Evolutionary conservation across 2,329 filamentous ascomycete genomes (phyloP), one percentile per base, ranked within the genome.

Genomic region (Fusarium lateritium): DNA sequence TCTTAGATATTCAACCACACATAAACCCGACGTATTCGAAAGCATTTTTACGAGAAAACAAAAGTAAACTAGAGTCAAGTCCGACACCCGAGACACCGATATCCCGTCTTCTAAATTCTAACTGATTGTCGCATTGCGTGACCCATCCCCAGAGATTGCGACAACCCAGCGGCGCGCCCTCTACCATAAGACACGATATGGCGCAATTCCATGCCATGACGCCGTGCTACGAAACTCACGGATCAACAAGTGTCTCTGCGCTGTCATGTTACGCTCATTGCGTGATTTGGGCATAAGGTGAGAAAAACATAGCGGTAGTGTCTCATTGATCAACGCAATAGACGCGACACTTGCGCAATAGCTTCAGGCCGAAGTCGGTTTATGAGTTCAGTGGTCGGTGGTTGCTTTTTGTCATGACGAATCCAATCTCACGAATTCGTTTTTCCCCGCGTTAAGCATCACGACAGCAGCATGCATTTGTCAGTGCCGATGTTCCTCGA

Each of bases 121-220:
- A 24, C 3, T 61, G 31, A 56, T 56, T 38, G n/a, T 21, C 42
- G 28, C 52, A 71, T 74, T 65, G 73, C 73, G 73, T 75, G 67
- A 75, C 70, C 28, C 19, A 38, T 49, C 73, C 73, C 73, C 6
- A 51, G 73, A 26, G 28, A 75, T 75, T 62, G 69, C 73, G 71
- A 72, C 65, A 75, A 56, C 58, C 57, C 53, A 47, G 26, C 40
- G 14, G n/a, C 34, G 54, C 34, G 49, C 47, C 19, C 46, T 34
- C 45, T 40, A 46, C 51, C 15, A 52, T 34, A 46, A 47, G 46
- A 58, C 45, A 50, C 56, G 26, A 63, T 42, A 75, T 75, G 62
- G 69, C 72, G 73, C 62, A 70, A 75, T 75, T 39, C 28, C 22
- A 40, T 11, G 5, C 40, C 24, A 38, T 26, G 11, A 47, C 36